Evolutionary conservation across 2,329 filamentous ascomycete species (phyloP), one percentile per base, ranked within the genome.

Genomic region (Exophiala mesophila): DNA sequence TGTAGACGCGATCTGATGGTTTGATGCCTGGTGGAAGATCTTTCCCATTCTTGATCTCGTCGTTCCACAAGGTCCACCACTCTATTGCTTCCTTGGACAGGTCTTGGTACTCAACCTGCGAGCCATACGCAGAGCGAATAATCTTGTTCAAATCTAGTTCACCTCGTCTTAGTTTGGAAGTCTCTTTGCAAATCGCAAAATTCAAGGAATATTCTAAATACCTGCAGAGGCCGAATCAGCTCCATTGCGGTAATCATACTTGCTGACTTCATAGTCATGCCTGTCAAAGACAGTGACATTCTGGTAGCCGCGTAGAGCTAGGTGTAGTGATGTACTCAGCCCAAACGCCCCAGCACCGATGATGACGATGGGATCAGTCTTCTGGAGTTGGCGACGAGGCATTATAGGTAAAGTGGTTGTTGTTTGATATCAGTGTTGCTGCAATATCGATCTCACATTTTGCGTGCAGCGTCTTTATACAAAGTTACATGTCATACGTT

Each of bases 331-430:
- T 1, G 76, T 78, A 5, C 70, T 64, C 8, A 79, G 44, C 3
- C 78, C 60, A 17, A 73, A 73, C 2, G 81, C 60, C 17, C 64
- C 61, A 36, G 72, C 78, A 49, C 77, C 79, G 17, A 72, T 62
- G 4, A 73, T 76, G 57, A 50, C 24, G 18, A 55, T 48, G 19
- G 30, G 35, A 39, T 44, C 41, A 4, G 41, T 20, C 41, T 44
- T 39, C 12, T 44, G 34, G 33, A 44, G 41, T 20, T 39, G 41
- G 16, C 41, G 41, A 20, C 26, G 34, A 44, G 41, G 35, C 41
- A 44, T 44, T 5, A 20, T 44, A n/a, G n/a, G n/a, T n/a, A n/a
- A n/a, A n/a, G n/a, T n/a, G 31, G 21, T 35, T 16, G 17, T 9
- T 19, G 32, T 35, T 19, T 20, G 32, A 18, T 7, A 20, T 17